Percentiles rank a stretch among this genome's conserved stretches.
phyloP scores from a whole-genome alignment of 805 yeast species.

The Candida silvatica region DNA sequence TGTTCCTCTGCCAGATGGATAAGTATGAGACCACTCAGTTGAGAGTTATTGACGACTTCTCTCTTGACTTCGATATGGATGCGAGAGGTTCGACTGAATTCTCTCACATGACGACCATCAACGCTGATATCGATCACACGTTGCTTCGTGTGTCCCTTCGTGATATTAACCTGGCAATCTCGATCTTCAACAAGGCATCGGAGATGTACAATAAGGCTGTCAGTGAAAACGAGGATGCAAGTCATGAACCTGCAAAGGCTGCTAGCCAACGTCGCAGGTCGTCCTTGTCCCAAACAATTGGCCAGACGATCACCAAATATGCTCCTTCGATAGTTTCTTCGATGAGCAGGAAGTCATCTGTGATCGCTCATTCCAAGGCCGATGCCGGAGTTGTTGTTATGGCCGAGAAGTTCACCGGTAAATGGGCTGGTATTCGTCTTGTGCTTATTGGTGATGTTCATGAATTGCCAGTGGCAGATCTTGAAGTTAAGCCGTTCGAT shows the following conservation, averaged over 20 bases:
- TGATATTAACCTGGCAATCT: slow-evolving; percentile 75
- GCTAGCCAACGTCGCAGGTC: background rate
- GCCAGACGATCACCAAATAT: slow-evolving; percentile 48
- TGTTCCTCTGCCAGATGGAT: slow-evolving; percentile 77
- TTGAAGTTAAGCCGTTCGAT: slow-evolving; percentile 63
- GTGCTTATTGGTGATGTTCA: slow-evolving; percentile 87
- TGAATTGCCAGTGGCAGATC: slow-evolving; percentile 80
- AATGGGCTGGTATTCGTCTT: slow-evolving; percentile 67
- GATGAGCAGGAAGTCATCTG: slow-evolving; percentile 28
- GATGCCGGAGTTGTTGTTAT: slow-evolving; percentile 38
- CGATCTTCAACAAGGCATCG: slow-evolving; percentile 66
- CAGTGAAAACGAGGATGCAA: slow-evolving; percentile 8
- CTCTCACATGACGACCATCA: slow-evolving; percentile 53
- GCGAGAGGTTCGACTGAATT: slow-evolving; percentile 54
- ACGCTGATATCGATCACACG: slow-evolving; percentile 70
- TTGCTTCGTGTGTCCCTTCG: slow-evolving; percentile 75
- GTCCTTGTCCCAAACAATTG: slow-evolving; percentile 54
- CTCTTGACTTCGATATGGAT: slow-evolving; percentile 68
- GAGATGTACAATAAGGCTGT: slow-evolving; percentile 32
- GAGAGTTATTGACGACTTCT: slow-evolving; percentile 83
- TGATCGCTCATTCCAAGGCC: slow-evolving; percentile 4
- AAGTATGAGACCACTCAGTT: slow-evolving; percentile 50
- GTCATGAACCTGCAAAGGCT: slow-evolving; percentile 6
- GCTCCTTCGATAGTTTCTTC: slow-evolving; percentile 61
- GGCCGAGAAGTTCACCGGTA: slow-evolving; percentile 60